Conservation (phyloP, 192 early-diverging fungal genomes). For the Backusella westeae region DNA sequence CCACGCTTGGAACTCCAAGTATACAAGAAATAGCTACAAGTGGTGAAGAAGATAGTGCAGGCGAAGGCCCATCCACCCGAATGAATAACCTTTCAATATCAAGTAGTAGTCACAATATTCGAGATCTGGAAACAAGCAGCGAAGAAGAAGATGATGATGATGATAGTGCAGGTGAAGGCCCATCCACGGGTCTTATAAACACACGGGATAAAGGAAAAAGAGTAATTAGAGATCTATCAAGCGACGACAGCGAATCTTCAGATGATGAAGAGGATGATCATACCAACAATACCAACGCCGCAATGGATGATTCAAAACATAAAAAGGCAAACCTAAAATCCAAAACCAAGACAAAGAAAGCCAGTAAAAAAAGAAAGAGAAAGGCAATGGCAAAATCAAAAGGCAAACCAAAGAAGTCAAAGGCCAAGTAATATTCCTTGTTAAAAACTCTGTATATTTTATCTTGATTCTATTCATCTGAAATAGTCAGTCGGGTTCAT, state of each 20-base stretch:
- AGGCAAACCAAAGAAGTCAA: background rate
- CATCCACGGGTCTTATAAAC: background rate
- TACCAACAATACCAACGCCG: background rate
- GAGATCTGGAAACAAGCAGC: background rate
- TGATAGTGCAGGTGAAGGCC: background rate
- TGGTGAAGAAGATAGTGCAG: background rate
- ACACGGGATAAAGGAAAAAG: background rate
- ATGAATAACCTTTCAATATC: background rate
- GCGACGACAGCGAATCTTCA: background rate
- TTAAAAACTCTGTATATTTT: background rate
- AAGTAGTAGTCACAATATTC: background rate
- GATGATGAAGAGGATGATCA: background rate
- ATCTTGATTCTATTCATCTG: background rate
- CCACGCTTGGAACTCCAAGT: background rate
- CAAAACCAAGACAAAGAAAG: background rate
- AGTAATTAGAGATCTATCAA: background rate
- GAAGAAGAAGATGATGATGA: background rate
- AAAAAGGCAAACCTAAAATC: background rate
- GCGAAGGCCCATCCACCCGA: background rate
- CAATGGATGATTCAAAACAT: background rate
- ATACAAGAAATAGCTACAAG: too few species aligned
- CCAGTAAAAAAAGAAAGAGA: background rate
- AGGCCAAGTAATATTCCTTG: background rate
- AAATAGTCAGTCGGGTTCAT: too few species aligned
- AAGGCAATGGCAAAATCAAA: background rate